Evolutionary conservation across 1,284 basidiomycete species (phyloP).

Genomic region (Leccinum holopus): DNA sequence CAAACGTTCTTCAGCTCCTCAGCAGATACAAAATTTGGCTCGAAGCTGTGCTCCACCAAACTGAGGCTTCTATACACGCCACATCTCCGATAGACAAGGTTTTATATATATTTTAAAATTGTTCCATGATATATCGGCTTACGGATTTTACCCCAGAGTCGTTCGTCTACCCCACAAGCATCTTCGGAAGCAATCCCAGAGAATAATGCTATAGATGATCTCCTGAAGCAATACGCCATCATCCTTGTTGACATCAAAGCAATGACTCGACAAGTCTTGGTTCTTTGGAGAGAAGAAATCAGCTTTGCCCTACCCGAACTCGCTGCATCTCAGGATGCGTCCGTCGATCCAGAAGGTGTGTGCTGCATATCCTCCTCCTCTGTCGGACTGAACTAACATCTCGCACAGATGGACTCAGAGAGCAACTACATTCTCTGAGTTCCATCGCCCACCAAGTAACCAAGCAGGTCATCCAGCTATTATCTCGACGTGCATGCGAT

Average conservation of each 20-base stretch:
- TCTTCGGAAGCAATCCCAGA: constrained; percentile 52
- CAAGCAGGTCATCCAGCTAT: constrained; percentile 65
- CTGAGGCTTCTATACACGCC: constrained; percentile 35
- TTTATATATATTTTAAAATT: neutral
- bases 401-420: constrained; percentile 56
- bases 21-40: constrained; percentile 79
- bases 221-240: constrained; percentile 59
- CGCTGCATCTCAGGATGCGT: constrained; percentile 36
- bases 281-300: constrained; percentile 69
- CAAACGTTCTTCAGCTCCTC: constrained; percentile 53
- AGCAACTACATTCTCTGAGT: constrained; percentile 48
- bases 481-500: constrained; percentile 80
- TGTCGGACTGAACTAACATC: neutral
- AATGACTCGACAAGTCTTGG: constrained; percentile 49
- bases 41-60: constrained; percentile 44
- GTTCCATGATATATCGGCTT: neutral
- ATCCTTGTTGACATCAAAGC: constrained; percentile 63
- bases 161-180: constrained; percentile 53
- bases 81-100: constrained; percentile 33
- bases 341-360: constrained; percentile 53
- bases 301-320: constrained; percentile 52
- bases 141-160: constrained; percentile 28
- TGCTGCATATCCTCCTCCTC: constrained; percentile 1
- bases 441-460: constrained; percentile 55
- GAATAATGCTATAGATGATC: constrained; percentile 58